Evolutionary conservation across 768 basidiomycete species (phyloP), one percentile per base, ranked within the genome.

Genomic region (Neoboletus subvelutipes): DNA sequence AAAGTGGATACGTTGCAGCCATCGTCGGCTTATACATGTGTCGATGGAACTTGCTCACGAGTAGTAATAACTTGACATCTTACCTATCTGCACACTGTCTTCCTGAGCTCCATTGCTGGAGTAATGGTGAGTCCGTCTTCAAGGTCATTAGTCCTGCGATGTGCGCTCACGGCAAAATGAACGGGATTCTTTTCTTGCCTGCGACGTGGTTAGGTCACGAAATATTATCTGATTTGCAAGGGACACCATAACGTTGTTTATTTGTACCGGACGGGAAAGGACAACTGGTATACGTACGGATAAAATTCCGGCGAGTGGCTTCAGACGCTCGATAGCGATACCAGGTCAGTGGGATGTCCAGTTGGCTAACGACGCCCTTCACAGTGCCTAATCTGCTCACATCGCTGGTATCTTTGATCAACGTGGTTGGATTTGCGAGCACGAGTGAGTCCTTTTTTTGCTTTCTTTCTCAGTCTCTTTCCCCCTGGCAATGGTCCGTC

Each of bases 1-100:
- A 91, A 20, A 91, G 92, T 29, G 90, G 91, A 17, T 94, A 88
- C 72, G 73, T 93, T 46, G 87, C 86, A n/a, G 90, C 89, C 9
- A 77, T 87, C 46, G 84, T 90, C 40, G 90, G 90, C 5, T 66
- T 92, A 33, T 82, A 78, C 71, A 90, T 90, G 77, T 80, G 85
- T 37, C 89, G 87, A 2, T 90, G 89, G 89, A 87, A 88, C 63
- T 65, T 91, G 36, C 77, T 90, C 61, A 84, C 86, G 69, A 83
- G 77, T 58, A 87, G 85, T 71, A 91, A 85, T 66, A 80, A 76
- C 58, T 92, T 92, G 72, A 86, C 88, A 5, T 87, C 87, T 33
- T 92, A 92, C 71, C 81, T 93, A 26, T 88, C 87, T 4, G 87
- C 88, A 3, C 92, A 91, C 71, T 12, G 90, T 90, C 53, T 92